Evolutionary conservation across 2,329 filamentous ascomycete genomes (phyloP).

Genomic region (Neopestalotiopsis clavispora): DNA sequence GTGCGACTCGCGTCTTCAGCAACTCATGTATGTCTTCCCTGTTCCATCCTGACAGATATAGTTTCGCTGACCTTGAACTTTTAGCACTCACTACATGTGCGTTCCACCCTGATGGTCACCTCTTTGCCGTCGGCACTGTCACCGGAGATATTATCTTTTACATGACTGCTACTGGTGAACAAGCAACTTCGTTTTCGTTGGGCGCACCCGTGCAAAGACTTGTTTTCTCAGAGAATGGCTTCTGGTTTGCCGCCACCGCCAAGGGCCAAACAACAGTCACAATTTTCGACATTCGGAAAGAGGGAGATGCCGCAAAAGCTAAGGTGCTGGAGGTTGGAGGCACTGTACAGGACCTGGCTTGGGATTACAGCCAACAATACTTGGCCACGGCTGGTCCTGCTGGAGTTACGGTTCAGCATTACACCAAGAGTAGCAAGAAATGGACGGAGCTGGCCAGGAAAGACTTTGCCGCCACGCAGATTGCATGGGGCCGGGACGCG

Average conservation of each 20-base stretch:
- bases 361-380: slow-evolving; percentile 97
- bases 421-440: slow-evolving; percentile 81
- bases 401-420: slow-evolving; percentile 87
- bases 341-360: slow-evolving; percentile 75
- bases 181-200: slow-evolving; percentile 75
- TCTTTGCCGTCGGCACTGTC: slow-evolving; percentile 83
- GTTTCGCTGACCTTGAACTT: not conserved
- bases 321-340: slow-evolving; percentile 88
- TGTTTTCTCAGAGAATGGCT: slow-evolving; percentile 94
- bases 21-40: slow-evolving; percentile 69
- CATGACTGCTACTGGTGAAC: slow-evolving; percentile 79
- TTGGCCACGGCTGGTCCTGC: slow-evolving; percentile 80
- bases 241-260: slow-evolving; percentile 86
- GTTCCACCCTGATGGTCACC: slow-evolving; percentile 97
- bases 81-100: slow-evolving; percentile 70
- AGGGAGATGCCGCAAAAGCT: slow-evolving; percentile 78
- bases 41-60: not conserved
- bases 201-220: slow-evolving; percentile 75
- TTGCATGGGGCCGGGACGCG: slow-evolving; percentile 79
- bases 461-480: slow-evolving; percentile 72
- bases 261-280: slow-evolving; percentile 79
- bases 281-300: slow-evolving; percentile 91
- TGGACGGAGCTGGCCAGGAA: slow-evolving; percentile 88
- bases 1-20: slow-evolving; percentile 79
- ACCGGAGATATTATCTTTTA: slow-evolving; percentile 87